Percentiles rank a stretch among this genome's conserved stretches.
Conservation (phyloP, 352 stramenopile genomes). For the Elongisporangium prolatum region DNA sequence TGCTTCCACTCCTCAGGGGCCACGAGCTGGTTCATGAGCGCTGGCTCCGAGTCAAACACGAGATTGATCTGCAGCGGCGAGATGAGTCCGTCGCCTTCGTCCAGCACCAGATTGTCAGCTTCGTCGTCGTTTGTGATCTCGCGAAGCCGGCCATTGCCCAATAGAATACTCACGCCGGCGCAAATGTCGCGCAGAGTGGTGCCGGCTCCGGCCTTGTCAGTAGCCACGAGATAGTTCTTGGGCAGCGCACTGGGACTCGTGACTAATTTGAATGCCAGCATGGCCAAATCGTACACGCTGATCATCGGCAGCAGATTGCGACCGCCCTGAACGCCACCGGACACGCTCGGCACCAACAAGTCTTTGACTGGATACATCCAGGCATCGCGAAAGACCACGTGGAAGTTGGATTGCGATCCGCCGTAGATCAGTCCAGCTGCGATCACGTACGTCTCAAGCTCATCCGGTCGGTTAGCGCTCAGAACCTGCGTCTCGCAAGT, state of each 20-base stretch:
- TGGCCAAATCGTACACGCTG: constrained; percentile 75
- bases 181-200: constrained; percentile 65
- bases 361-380: constrained; percentile 60
- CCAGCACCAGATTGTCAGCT: constrained; percentile 48
- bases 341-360: constrained; percentile 55
- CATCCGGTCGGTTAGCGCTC: constrained; percentile 51
- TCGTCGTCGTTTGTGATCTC: constrained; percentile 36
- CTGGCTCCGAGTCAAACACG: constrained; percentile 53
- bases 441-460: constrained; percentile 70
- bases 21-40: constrained; percentile 51
- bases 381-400: constrained; percentile 62
- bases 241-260: constrained; percentile 19
- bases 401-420: constrained; percentile 59
- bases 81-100: constrained; percentile 53
- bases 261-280: constrained; percentile 42
- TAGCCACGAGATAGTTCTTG: constrained; percentile 65
- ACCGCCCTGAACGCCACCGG: constrained; percentile 27
- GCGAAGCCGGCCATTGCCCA: constrained; percentile 43
- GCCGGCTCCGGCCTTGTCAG: constrained; percentile 45
- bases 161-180: constrained; percentile 45
- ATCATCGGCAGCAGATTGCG: constrained; percentile 81
- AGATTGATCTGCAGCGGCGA: constrained; percentile 68
- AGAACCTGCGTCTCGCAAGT: constrained; percentile 81
- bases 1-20: constrained; percentile 64
- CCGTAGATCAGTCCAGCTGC: constrained; percentile 76